These are phyloP conservation scores for Poronia punctata DNA, from an alignment of 495 filamentous ascomycete genomes.

Conservation along the genomic window DNA sequence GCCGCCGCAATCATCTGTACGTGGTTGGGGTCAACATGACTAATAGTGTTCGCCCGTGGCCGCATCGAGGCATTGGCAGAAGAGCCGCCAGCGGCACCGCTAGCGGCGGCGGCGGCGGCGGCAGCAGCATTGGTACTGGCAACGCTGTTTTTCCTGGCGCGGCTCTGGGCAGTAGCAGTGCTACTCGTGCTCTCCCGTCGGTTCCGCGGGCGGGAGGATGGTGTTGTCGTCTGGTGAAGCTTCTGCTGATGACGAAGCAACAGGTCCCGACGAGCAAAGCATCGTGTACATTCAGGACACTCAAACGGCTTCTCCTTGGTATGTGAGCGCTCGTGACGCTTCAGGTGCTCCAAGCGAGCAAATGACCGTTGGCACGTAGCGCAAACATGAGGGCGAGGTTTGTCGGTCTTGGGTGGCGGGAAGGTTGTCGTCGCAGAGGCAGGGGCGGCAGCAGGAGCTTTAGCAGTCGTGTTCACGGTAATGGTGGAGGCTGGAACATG, in stretches of 20 bases:
- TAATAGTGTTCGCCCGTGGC: constrained; percentile 93
- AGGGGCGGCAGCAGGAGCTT: constrained; percentile 26
- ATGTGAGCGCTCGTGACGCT: constrained; percentile 96
- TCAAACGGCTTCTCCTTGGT: constrained; percentile 99
- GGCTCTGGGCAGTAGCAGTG: constrained; percentile 54
- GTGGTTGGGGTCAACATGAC: constrained; percentile 77
- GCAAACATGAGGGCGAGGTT: constrained; percentile 92
- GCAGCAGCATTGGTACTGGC: constrained; percentile 45
- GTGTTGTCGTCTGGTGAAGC: constrained; percentile 90
- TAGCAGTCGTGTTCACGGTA: constrained; percentile 43
- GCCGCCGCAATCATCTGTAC: constrained; percentile 63
- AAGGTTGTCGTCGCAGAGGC: constrained; percentile 33
- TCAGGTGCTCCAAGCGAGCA: constrained; percentile 91
- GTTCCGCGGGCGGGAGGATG: constrained; percentile 80
- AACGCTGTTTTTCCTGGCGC: constrained; percentile 88
- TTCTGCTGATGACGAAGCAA: constrained; percentile 97
- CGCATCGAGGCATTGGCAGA: constrained; percentile 58
- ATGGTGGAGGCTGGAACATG: constrained; percentile 37
- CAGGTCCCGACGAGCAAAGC: constrained; percentile 91
- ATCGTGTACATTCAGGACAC: constrained; percentile 89
- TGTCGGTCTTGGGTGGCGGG: constrained; percentile 90
- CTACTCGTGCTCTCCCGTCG: constrained; percentile 79
- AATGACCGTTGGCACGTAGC: constrained; percentile 90
- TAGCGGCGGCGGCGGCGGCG: constrained; percentile 22
- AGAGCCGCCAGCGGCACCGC: constrained; percentile 20